Conservation (phyloP, 129 eudicot genomes). For the Arctium minus region DNA sequence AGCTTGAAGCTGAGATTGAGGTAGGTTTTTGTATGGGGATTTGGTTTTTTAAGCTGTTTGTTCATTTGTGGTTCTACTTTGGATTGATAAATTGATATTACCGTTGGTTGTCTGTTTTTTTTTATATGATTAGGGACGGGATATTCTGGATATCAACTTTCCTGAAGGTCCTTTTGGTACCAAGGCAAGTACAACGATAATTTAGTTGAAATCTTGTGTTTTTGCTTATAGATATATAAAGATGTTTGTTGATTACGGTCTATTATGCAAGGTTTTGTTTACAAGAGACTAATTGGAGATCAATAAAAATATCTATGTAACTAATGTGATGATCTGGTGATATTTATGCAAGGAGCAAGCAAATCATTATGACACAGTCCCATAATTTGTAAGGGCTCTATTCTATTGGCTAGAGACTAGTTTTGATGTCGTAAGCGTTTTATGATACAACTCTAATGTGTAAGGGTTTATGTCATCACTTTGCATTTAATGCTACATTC, state of each 20-base stretch:
- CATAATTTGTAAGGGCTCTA: not conserved
- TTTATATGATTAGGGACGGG: constrained; percentile 35
- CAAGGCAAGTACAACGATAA: constrained; percentile 39
- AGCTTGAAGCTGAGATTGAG: constrained; percentile 71
- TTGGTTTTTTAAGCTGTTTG: not conserved
- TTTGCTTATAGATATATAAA: not conserved
- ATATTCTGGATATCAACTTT: constrained; percentile 41
- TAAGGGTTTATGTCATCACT: not conserved
- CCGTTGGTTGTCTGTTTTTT: not conserved
- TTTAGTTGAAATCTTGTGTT: not conserved
- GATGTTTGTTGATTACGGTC: not conserved
- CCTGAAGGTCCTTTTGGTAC: constrained; percentile 70
- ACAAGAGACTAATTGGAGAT: not conserved
- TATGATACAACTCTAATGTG: not conserved
- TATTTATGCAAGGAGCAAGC: not conserved
- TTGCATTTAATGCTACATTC: not conserved
- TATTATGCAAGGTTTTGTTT: not conserved
- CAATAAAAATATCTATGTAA: not conserved
- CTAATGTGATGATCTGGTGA: not conserved
- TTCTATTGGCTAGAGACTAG: not conserved
- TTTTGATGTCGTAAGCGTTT: not conserved
- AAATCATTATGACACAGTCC: not conserved
- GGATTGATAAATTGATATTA: not conserved
- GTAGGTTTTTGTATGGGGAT: constrained; percentile 15
- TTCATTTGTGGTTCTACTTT: not conserved